Evolutionary conservation across 805 yeast species (phyloP), one percentile per base, ranked within the genome.

Genomic region (Metschnikowia picachoensis): DNA sequence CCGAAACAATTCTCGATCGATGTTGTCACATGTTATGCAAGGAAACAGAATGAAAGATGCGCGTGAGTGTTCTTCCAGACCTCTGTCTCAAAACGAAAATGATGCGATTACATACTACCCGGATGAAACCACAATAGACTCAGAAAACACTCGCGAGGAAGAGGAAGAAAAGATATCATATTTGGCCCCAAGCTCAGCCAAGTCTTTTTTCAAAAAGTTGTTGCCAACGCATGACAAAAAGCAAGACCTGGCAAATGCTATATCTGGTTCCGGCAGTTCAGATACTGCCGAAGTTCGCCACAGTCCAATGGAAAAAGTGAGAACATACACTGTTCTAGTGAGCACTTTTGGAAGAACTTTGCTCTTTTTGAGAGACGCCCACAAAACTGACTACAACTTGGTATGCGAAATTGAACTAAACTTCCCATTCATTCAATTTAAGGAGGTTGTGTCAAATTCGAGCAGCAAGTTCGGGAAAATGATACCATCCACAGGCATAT

Each of bases 261-360:
- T 41, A 4, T 35, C 46, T 14, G 32, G 16, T 10, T 36, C 38
- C 8, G 36, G 35, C 8, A 31, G 40, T 15, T 36, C 40, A 2
- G 46, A 43, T 15, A 39, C 41, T 3, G 35, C 31, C 2, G 48
- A 43, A 11, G 37, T 36, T 2, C 48, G 43, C n/a, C 46, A 35
- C 15, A 39, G 34, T 13, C 45, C 53, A 39, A 51, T 67, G 33
- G 77, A 72, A 7, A 73, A 67, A 37, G 67, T 68, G 43, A 62
- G 70, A 45, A 68, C 72, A 9, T 74, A 87, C 51, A 74, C 83
- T 1, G 55, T 83, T 48, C 52, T 85, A 12, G 66, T 83, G 0
- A 85, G 91, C 2, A 71, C 80, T 1, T 74, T 74, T 58, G 92
- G 90, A 1, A 68, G 91, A 39, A 80, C 78, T 0, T 61, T 86